These are phyloP conservation scores for Skeletonema tropicum DNA, from an alignment of 108 stramenopile genomes.

Conservation along the genomic window DNA sequence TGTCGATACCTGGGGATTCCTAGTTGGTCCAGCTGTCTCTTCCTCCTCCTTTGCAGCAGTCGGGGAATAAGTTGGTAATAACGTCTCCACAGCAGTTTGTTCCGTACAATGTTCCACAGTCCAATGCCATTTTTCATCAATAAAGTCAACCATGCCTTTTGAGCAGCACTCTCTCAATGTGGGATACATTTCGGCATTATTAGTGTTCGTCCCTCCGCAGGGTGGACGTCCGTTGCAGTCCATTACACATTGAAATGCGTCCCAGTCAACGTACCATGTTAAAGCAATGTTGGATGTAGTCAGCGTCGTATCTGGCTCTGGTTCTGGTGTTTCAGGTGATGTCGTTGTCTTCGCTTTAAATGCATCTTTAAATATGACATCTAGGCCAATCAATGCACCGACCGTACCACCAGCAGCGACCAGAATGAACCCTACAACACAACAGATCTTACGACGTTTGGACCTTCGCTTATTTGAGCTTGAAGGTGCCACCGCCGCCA, in stretches of 20 bases:
- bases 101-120: slow-evolving; percentile 16
- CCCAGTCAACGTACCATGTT: background rate
- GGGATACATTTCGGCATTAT: slow-evolving; percentile 13
- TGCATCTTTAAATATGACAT: background rate
- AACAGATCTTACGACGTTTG: background rate
- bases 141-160: slow-evolving; percentile 18
- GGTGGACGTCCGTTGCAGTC: slow-evolving; percentile 2
- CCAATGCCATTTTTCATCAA: slow-evolving; percentile 37
- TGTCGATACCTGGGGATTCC: background rate
- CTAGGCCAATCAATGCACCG: background rate
- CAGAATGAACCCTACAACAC: background rate
- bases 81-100: background rate
- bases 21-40: background rate
- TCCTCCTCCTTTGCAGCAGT: background rate
- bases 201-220: slow-evolving; percentile 7
- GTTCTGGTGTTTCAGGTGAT: background rate
- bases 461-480: background rate
- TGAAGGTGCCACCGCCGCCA: background rate
- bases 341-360: background rate
- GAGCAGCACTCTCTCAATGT: slow-evolving; percentile 26
- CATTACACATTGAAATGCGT: background rate
- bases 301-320: background rate
- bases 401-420: background rate
- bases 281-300: background rate
- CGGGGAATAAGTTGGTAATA: background rate